A percentile compares a stretch with the other conserved stretches of the same genome.
Conservation (phyloP, 345 rosid genomes). For the Sapria himalayana region DNA sequence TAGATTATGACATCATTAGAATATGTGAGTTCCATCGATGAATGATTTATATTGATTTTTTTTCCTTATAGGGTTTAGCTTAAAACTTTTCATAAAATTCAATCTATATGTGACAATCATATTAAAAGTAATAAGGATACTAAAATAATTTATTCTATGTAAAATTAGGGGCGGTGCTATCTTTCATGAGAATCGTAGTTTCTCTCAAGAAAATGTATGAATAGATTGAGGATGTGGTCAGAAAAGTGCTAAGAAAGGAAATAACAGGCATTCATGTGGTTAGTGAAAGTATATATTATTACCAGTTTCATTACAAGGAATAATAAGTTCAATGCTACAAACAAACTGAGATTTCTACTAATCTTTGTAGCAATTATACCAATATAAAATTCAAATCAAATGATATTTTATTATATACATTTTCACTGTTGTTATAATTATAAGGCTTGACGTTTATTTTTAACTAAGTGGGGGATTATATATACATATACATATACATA, state of each 20-base stretch:
- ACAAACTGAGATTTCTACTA: background rate
- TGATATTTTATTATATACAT: no score
- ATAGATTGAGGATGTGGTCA: background rate
- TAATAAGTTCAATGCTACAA: background rate
- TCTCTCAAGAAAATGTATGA: background rate
- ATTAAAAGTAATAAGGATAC: background rate
- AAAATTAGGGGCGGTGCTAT: background rate
- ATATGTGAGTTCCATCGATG: background rate
- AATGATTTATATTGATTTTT: background rate
- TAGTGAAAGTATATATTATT: background rate
- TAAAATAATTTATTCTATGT: background rate
- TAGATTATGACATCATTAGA: background rate
- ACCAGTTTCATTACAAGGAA: background rate
- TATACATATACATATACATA: no score
- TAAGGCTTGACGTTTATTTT: no score
- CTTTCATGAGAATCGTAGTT: background rate
- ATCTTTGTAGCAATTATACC: background rate
- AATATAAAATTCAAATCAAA: slow-evolving; percentile 1
- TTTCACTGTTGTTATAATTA: no score
- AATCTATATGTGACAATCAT: background rate
- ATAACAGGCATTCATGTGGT: no score
- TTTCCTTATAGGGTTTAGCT: background rate
- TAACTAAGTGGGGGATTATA: slow-evolving; percentile 12
- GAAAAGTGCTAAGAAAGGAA: background rate
- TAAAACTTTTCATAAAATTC: background rate